phyloP scores from a whole-genome alignment of 1,284 basidiomycete species.

The Cryptococcus jaspeensis region DNA sequence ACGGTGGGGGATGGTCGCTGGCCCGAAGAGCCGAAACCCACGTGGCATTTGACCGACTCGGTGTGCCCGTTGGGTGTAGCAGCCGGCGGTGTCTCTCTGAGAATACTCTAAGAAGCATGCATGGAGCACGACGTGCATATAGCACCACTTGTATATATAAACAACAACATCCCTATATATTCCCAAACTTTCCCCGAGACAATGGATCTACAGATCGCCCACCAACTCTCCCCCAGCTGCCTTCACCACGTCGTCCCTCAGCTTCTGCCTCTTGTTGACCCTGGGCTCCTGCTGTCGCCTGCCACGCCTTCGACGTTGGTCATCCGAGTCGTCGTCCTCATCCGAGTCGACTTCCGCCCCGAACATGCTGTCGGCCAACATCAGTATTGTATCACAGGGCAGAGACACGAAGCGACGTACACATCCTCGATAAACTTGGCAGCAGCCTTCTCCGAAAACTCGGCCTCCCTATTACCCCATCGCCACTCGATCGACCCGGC shows the following conservation, averaged over 20 bases:
- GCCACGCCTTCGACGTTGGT: slow-evolving; percentile 10
- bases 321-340: slow-evolving; percentile 27
- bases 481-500: slow-evolving; percentile 34
- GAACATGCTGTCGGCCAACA: slow-evolving; percentile 7
- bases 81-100: too few relatives aligned
- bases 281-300: slow-evolving; percentile 5
- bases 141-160: too few relatives aligned
- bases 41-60: too few relatives aligned
- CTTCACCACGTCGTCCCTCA: slow-evolving; percentile 35
- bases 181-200: too few relatives aligned
- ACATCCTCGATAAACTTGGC: slow-evolving; percentile 42
- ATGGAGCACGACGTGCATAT: too few relatives aligned
- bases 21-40: too few relatives aligned
- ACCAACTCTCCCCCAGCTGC: slow-evolving; percentile 36
- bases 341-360: slow-evolving; percentile 11
- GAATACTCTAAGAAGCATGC: too few relatives aligned
- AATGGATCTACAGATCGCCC: slow-evolving; percentile 5
- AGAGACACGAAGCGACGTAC: slow-evolving; percentile 26
- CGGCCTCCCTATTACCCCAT: slow-evolving; percentile 49
- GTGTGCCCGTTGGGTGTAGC: too few relatives aligned
- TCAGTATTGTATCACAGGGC: not conserved
- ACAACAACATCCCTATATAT: too few relatives aligned
- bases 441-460: slow-evolving; percentile 46
- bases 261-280: slow-evolving; percentile 24
- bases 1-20: too few relatives aligned